These are phyloP conservation scores for Sutorius eximius DNA, from an alignment of 1,284 basidiomycete genomes.

Conservation along the genomic window DNA sequence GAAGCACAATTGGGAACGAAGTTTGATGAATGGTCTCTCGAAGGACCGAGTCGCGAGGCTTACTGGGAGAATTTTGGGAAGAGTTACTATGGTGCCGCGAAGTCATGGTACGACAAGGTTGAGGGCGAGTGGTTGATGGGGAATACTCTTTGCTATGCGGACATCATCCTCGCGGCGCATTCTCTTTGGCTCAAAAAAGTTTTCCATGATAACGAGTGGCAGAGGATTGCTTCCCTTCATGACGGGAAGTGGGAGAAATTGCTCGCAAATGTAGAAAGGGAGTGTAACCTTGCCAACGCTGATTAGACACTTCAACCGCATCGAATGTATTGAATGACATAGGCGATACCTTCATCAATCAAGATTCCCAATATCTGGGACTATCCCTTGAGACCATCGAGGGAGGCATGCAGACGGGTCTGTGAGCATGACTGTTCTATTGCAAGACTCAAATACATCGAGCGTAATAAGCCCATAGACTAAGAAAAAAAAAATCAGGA, in stretches of 20 bases:
- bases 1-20: not conserved
- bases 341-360: too few species aligned
- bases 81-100: slow-evolving; percentile 1
- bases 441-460: not conserved
- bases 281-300: slow-evolving; percentile 21
- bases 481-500: not conserved
- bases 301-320: not conserved
- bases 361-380: too few species aligned
- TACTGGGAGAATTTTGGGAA: slow-evolving; percentile 23
- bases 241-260: slow-evolving; percentile 26
- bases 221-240: slow-evolving; percentile 21
- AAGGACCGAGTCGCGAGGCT: slow-evolving; percentile 24
- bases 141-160: slow-evolving; percentile 31
- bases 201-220: slow-evolving; percentile 27
- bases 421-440: not conserved
- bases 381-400: too few species aligned
- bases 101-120: slow-evolving; percentile 19
- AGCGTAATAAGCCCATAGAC: not conserved
- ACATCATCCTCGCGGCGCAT: slow-evolving; percentile 23
- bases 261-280: slow-evolving; percentile 21
- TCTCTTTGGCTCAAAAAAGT: slow-evolving; percentile 20
- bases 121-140: slow-evolving; percentile 30
- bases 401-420: not conserved
- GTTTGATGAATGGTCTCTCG: slow-evolving; percentile 24
- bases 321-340: not conserved